A percentile compares a stretch with the other conserved stretches of the same genome.
Evolutionary conservation across 73 alveolate genomes (phyloP).

Genomic region (Loxodes magnus): DNA sequence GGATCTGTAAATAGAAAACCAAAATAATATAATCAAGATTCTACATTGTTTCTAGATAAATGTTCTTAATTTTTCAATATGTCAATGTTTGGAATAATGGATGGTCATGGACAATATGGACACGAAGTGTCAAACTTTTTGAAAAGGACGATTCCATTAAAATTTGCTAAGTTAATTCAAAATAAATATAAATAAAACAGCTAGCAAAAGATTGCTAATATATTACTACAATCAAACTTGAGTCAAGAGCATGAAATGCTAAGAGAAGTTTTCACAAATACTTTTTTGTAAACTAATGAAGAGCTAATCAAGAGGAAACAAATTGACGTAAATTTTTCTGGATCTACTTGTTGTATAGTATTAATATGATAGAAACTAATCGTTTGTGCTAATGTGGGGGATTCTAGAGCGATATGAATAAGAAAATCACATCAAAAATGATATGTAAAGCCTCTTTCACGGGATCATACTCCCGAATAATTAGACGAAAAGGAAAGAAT

Average conservation of each 20-base stretch:
- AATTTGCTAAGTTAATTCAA: not conserved
- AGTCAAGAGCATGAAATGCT: not conserved
- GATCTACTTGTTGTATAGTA: constrained; percentile 33
- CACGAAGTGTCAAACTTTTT: constrained; percentile 42
- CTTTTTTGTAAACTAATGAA: no score
- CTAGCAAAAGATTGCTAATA: not conserved
- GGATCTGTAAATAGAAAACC: constrained; percentile 6
- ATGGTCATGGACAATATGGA: constrained; percentile 61
- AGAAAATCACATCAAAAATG: no score
- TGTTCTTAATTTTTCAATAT: not conserved
- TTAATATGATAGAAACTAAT: constrained; percentile 14
- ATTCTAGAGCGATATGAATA: constrained; percentile 39
- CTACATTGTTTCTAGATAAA: not conserved
- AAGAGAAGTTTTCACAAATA: not conserved
- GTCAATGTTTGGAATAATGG: constrained; percentile 34
- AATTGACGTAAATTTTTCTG: constrained; percentile 35
- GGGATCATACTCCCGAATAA: no score
- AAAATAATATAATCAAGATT: constrained; percentile 7
- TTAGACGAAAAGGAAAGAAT: no score
- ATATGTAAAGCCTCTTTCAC: no score
- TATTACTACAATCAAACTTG: not conserved
- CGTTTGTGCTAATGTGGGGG: constrained; percentile 45
- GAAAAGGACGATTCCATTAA: constrained; percentile 32
- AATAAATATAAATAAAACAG: not conserved
- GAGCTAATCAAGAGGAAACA: not conserved